These are phyloP conservation scores for Ceratocystis eucalypticola DNA, from an alignment of 2,329 filamentous ascomycete species.

Conservation along the genomic window DNA sequence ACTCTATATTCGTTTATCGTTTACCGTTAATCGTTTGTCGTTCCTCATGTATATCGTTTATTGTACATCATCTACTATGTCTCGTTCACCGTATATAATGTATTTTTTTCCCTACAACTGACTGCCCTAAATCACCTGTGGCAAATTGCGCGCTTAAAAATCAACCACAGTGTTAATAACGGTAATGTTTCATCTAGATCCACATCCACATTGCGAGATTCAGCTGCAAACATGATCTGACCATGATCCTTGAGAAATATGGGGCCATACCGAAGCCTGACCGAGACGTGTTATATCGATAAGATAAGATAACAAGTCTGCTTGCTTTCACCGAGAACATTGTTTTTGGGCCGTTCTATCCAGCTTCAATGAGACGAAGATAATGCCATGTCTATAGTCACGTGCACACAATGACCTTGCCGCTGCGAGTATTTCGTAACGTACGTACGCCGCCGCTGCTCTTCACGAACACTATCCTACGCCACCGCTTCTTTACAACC, in stretches of 20 bases:
- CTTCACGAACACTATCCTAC: neutral
- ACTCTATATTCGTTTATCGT: no score
- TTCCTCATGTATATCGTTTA: neutral
- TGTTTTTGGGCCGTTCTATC: neutral
- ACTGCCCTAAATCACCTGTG: neutral
- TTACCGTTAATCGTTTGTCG: no score
- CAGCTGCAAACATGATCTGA: neutral
- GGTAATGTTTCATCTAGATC: neutral
- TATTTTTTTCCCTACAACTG: no score
- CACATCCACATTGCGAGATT: neutral
- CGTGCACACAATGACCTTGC: neutral
- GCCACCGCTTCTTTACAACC: constrained; percentile 33
- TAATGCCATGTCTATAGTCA: neutral
- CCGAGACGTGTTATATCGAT: neutral
- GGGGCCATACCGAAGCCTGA: neutral
- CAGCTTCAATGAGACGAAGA: no score
- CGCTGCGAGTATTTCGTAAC: neutral
- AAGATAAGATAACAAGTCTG: neutral
- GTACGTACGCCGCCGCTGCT: neutral
- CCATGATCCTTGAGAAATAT: neutral
- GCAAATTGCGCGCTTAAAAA: neutral
- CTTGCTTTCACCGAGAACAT: neutral
- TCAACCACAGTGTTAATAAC: neutral
- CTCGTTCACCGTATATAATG: neutral
- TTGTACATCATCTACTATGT: neutral